These are phyloP conservation scores for Monilinia laxa DNA, from an alignment of 2,329 filamentous ascomycete genomes.

Conservation along the genomic window DNA sequence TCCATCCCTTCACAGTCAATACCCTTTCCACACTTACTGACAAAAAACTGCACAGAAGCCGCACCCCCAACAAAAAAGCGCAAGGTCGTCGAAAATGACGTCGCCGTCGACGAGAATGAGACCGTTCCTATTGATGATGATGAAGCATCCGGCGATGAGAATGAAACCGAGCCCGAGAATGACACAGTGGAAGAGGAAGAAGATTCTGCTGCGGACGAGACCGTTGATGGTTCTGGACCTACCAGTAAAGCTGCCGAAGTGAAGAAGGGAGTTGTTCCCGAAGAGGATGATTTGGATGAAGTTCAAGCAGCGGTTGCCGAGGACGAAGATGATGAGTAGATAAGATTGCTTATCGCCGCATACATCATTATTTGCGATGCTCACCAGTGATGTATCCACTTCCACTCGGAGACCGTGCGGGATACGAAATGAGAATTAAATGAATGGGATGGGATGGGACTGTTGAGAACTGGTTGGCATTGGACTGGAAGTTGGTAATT, in stretches of 20 bases:
- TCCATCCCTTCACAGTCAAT: not conserved
- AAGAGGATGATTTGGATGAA: slow-evolving; percentile 27
- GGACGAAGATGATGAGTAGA: slow-evolving; percentile 28
- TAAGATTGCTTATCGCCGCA: slow-evolving; percentile 9
- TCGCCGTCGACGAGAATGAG: slow-evolving; percentile 9
- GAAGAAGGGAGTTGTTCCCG: slow-evolving; percentile 20
- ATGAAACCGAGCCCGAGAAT: not conserved
- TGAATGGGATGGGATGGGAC: slow-evolving; percentile 6
- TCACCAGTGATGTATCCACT: slow-evolving; percentile 3
- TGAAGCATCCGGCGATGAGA: slow-evolving; percentile 11
- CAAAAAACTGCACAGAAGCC: slow-evolving; percentile 24
- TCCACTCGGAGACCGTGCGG: slow-evolving; percentile 2
- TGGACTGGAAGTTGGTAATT: slow-evolving; percentile 6
- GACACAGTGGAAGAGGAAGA: slow-evolving; percentile 25
- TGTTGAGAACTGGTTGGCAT: not conserved
- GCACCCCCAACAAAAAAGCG: slow-evolving; percentile 36
- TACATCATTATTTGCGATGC: not conserved
- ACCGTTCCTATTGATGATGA: slow-evolving; percentile 1
- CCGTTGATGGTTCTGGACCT: slow-evolving; percentile 23
- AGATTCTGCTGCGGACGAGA: slow-evolving; percentile 24
- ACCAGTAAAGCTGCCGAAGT: slow-evolving; percentile 23
- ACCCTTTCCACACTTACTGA: not conserved
- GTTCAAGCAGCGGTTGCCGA: slow-evolving; percentile 22
- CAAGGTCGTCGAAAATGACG: slow-evolving; percentile 26
- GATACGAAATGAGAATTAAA: slow-evolving; percentile 10